These are phyloP conservation scores for Populus tremula DNA, from an alignment of 345 rosid genomes.

Conservation along the genomic window DNA sequence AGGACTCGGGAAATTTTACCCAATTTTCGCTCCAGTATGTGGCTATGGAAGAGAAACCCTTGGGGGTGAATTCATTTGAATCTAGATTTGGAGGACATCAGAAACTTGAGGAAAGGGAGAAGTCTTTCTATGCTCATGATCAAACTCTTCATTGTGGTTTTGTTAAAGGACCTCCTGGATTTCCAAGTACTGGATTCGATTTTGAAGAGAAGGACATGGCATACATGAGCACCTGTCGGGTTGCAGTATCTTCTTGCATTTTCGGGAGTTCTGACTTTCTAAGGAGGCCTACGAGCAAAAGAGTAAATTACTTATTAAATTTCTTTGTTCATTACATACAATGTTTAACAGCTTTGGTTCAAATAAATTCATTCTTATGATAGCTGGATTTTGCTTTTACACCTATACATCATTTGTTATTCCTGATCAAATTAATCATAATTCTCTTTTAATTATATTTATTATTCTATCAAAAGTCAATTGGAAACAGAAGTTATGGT, in stretches of 20 bases:
- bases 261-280: constrained; percentile 92
- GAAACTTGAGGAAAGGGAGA: constrained; percentile 69
- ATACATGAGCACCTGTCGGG: constrained; percentile 65
- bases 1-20: constrained; percentile 42
- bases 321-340: not conserved
- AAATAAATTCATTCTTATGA: not conserved
- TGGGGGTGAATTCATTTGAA: constrained; percentile 22
- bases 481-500: not conserved
- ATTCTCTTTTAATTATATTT: not conserved
- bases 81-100: constrained; percentile 88
- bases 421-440: not conserved
- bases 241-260: constrained; percentile 91
- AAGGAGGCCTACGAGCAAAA: constrained; percentile 74
- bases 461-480: not conserved
- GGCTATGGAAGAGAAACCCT: constrained; percentile 39
- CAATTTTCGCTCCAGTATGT: constrained; percentile 58
- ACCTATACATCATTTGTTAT: not conserved
- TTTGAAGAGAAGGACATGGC: constrained; percentile 59
- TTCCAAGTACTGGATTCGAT: constrained; percentile 57
- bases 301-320: constrained; percentile 33
- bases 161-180: constrained; percentile 52
- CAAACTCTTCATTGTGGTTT: constrained; percentile 89
- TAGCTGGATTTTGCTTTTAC: not conserved
- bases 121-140: constrained; percentile 54
- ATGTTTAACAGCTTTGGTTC: not conserved